A percentile compares a stretch with the other conserved stretches of the same genome.
These are phyloP conservation scores for Coemansia sp. DNA, from an alignment of 192 early-diverging fungal genomes.

Conservation along the genomic window DNA sequence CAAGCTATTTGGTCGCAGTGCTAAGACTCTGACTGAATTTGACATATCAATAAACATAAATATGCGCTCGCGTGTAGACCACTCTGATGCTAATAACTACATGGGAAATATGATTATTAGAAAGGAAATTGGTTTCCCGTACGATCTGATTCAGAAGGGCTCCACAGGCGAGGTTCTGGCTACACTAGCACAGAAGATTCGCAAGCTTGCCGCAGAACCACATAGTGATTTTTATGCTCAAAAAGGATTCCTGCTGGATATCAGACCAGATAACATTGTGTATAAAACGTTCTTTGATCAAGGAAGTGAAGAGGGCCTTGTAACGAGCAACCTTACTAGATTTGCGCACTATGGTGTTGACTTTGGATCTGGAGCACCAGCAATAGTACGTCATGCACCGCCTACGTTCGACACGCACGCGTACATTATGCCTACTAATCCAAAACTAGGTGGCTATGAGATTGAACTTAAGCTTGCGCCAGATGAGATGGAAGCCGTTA, in stretches of 20 bases:
- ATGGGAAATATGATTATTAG: not conserved
- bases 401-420: not conserved
- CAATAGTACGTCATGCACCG: not conserved
- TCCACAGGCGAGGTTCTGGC: not conserved
- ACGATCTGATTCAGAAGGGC: not conserved
- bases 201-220: not conserved
- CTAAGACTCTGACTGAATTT: not conserved
- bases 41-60: not conserved
- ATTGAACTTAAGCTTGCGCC: not conserved
- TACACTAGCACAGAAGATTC: not conserved
- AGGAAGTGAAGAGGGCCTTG: not conserved
- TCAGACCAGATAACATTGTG: not conserved
- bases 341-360: slow-evolving; percentile 18
- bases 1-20: not conserved
- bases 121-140: not conserved
- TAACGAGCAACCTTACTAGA: slow-evolving; percentile 24
- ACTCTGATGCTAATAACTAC: not conserved
- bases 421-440: not conserved
- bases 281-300: not conserved
- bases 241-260: not conserved
- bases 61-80: not conserved
- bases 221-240: not conserved
- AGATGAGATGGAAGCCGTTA: not conserved
- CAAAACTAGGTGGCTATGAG: not conserved
- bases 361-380: slow-evolving; percentile 22